Conservation (phyloP, 108 stramenopile species). For the Ochromonas danica region DNA sequence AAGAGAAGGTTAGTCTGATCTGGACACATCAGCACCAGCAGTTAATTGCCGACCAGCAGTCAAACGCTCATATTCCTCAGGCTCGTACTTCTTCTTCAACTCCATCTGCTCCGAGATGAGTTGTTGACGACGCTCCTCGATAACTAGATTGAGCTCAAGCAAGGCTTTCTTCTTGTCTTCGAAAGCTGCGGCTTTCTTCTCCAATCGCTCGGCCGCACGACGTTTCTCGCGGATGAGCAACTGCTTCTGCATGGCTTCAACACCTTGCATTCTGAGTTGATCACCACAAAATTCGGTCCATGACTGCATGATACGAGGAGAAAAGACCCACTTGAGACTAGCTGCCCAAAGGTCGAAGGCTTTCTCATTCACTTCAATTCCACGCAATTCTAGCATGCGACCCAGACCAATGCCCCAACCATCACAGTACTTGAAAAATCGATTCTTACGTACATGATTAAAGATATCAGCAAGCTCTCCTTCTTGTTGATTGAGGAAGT, state of each 20-base stretch:
- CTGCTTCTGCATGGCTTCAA: neutral
- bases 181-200: neutral
- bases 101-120: neutral
- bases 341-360: neutral
- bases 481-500: neutral
- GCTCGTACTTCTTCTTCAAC: neutral
- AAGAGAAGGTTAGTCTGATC: too few species aligned
- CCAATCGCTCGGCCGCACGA: neutral
- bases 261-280: conserved; percentile 1
- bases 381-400: neutral
- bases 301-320: neutral
- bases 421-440: neutral
- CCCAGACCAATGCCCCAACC: conserved; percentile 9
- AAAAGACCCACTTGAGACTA: neutral
- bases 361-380: neutral
- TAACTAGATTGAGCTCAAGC: neutral
- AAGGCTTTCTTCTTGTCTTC: neutral
- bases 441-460: neutral
- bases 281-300: neutral
- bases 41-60: too few species aligned
- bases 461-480: neutral
- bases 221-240: neutral
- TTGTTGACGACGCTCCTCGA: neutral
- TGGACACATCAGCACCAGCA: too few species aligned
- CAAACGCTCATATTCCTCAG: neutral